These are phyloP conservation scores for Puccinia triticina DNA, from an alignment of 1,284 basidiomycete species.

Conservation along the genomic window DNA sequence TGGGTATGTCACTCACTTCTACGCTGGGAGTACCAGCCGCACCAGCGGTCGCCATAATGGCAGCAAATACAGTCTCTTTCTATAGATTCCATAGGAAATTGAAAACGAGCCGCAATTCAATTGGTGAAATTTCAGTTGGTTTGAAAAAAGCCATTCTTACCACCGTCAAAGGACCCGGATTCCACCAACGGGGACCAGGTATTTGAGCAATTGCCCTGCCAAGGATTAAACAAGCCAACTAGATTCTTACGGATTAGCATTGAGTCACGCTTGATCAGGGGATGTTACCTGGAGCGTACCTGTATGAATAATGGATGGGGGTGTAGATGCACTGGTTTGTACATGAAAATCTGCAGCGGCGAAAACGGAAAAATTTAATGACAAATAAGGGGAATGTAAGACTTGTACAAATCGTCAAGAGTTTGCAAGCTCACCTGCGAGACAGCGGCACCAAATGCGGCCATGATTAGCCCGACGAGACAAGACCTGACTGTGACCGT, in stretches of 20 bases:
- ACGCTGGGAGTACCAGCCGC: slow-evolving; percentile 23
- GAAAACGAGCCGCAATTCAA: neutral
- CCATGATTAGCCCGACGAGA: slow-evolving; percentile 38
- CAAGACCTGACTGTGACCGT: slow-evolving; percentile 38
- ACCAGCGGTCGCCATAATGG: slow-evolving; percentile 41
- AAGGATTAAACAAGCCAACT: slow-evolving; percentile 45
- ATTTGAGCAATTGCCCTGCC: slow-evolving; percentile 30
- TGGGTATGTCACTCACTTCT: slow-evolving; percentile 18
- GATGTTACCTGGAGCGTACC: neutral
- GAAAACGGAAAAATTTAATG: neutral
- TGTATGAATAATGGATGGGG: slow-evolving; percentile 38
- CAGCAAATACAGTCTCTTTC: slow-evolving; percentile 50
- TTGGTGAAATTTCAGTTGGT: neutral
- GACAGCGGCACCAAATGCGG: slow-evolving; percentile 45
- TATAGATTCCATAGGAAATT: neutral
- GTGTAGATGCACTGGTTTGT: slow-evolving; percentile 39
- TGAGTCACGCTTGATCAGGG: neutral
- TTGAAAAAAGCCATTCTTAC: slow-evolving; percentile 7
- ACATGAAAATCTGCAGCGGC: slow-evolving; percentile 27
- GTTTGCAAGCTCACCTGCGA: slow-evolving; percentile 24
- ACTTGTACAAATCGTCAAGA: neutral
- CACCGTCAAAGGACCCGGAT: slow-evolving; percentile 36
- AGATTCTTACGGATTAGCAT: neutral
- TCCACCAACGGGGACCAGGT: slow-evolving; percentile 48
- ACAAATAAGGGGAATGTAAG: neutral